Conservation (phyloP, 1,284 basidiomycete genomes). For the Psilocybe mexicana region DNA sequence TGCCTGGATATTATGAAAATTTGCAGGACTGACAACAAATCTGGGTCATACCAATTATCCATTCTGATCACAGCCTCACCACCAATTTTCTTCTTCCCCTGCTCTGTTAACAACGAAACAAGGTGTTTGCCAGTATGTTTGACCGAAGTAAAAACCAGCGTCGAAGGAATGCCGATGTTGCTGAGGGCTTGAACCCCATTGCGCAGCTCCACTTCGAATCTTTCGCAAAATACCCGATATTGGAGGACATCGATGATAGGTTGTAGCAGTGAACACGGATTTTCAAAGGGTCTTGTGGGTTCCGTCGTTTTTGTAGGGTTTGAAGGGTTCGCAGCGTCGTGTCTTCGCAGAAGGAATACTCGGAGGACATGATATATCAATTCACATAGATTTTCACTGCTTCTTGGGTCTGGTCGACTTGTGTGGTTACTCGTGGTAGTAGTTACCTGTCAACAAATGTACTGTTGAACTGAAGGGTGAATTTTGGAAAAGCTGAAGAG, state of each 20-base stretch:
- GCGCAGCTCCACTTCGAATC: constrained; percentile 58
- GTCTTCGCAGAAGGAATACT: constrained; percentile 64
- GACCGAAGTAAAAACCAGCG: constrained; percentile 59
- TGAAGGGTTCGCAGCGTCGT: constrained; percentile 37
- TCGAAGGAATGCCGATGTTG: constrained; percentile 55
- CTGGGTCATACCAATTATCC: constrained; percentile 52
- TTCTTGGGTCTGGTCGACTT: not conserved
- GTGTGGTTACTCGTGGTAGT: constrained; percentile 12
- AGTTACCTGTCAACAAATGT: constrained; percentile 29
- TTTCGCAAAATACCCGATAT: constrained; percentile 70
- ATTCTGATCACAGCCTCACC: constrained; percentile 72
- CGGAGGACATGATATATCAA: constrained; percentile 67
- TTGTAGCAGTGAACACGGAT: constrained; percentile 50
- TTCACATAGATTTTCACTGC: constrained; percentile 54
- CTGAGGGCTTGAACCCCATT: constrained; percentile 49
- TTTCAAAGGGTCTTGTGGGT: constrained; percentile 7
- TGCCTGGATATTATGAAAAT: constrained; percentile 43
- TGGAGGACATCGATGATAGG: constrained; percentile 76
- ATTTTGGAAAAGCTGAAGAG: constrained; percentile 15
- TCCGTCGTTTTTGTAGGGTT: constrained; percentile 46
- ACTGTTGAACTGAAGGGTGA: not conserved
- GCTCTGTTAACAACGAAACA: constrained; percentile 45
- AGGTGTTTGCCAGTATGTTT: constrained; percentile 67
- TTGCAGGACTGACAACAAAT: not conserved
- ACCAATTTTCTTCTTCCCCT: constrained; percentile 43